Evolutionary conservation across 345 rosid genomes (phyloP).

Genomic region (Mallotus nudiflorus): DNA sequence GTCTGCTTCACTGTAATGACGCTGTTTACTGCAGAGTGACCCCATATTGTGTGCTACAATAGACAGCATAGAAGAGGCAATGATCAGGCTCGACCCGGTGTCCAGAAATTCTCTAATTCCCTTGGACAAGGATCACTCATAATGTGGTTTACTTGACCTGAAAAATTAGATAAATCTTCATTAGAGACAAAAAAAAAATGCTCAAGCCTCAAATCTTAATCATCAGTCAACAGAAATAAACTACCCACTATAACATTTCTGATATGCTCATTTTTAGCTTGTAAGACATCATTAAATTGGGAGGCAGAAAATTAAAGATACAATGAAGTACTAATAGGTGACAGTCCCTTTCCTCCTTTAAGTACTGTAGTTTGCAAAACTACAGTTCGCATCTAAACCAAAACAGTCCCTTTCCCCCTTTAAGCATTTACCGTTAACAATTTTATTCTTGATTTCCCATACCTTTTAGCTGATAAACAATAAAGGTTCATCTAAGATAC

Average conservation of each 20-base stretch:
- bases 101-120: slow-evolving; percentile 21
- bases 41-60: slow-evolving; percentile 58
- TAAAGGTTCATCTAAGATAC: slow-evolving; percentile 10
- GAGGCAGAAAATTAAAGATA: not conserved
- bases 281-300: not conserved
- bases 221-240: not conserved
- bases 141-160: slow-evolving; percentile 25
- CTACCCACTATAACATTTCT: not conserved
- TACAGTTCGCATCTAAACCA: not conserved
- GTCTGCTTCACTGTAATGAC: slow-evolving; percentile 59
- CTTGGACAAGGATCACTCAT: slow-evolving; percentile 23
- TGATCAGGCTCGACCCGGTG: slow-evolving; percentile 31
- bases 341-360: too few relatives aligned
- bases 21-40: slow-evolving; percentile 79
- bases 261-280: not conserved
- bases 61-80: slow-evolving; percentile 49
- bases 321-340: not conserved
- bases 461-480: not conserved
- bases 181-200: not conserved
- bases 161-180: slow-evolving; percentile 12
- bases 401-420: not conserved
- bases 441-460: not conserved
- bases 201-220: slow-evolving; percentile 3
- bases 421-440: not conserved
- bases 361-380: not conserved